Base-by-base conservation (phyloP, 306 rosid genomes). In the Adenanthera pavonina region DNA sequence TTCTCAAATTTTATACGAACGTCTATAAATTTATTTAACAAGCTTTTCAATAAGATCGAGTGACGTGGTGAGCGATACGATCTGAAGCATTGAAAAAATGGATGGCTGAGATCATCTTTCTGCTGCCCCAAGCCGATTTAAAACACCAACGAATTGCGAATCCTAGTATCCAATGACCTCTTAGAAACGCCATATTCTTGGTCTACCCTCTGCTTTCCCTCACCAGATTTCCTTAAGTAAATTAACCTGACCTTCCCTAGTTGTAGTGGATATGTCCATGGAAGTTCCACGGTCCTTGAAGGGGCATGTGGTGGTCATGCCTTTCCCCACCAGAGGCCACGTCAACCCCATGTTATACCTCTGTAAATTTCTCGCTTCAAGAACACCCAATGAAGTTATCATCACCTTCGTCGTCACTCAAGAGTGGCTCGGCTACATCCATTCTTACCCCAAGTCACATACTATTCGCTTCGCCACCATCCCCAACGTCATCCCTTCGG, bases 271-370 rank as follows among this genome's bases (percentile, higher is more conserved):
- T 57, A 8, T 62, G n/a, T 62, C 43, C 69, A 30, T 34, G 69
- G 69, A 62, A 62, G 41, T 9, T 62, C 43, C 43, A 6, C 43
- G 43, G n/a, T 13, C 3, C 43, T 33, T 62, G 43, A 35, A 62
- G 69, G 43, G 43, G 19, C 93, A 90, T 71, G 66, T 90, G 14
- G 88, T 78, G 52, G 93, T 86, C 3, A 44, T 87, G 78, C 93
- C 90, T 6, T 78, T 61, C 47, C 91, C 93, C 0, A 88, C 87
- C 19, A 48, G 91, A 36, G 89, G 92, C 40, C 92, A 89, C 81
- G 75, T 89, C 73, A 89, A 89, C 87, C 91, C 93, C 30, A 87
- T 90, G 88, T 87, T 92, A 89, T 87, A 69, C 79, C 79, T 92
- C 57, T 92, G 92, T 87, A 86, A 86, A 41, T 52, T 82, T 15